phyloP scores from a whole-genome alignment of 2,329 filamentous ascomycete genomes.

The Aaosphaeria pasadenensis region DNA sequence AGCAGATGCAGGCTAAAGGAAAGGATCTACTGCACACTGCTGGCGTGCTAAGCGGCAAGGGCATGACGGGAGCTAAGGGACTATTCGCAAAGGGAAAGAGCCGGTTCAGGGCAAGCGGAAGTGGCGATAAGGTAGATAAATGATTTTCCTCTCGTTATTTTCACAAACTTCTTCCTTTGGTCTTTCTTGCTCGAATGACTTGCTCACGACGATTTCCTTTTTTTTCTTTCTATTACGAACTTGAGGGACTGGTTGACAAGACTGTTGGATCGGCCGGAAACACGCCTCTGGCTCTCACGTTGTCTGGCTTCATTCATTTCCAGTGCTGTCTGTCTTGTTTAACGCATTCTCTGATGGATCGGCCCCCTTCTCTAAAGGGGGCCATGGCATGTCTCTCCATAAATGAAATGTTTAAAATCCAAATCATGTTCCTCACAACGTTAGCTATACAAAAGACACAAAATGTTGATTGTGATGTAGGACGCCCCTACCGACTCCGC shows the following conservation, averaged over 20 bases:
- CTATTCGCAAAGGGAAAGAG: conserved; percentile 87
- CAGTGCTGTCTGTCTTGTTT: too few species aligned
- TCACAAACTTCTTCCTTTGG: conserved; percentile 5
- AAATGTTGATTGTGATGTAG: conserved; percentile 35
- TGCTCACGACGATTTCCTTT: conserved; percentile 5
- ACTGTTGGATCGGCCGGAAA: conserved; percentile 9
- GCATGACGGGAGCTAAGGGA: conserved; percentile 81
- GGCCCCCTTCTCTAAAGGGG: conserved; percentile 2
- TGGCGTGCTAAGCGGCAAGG: conserved; percentile 66
- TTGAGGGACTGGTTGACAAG: neutral
- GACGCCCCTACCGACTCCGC: conserved; percentile 21
- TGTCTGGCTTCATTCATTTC: neutral
- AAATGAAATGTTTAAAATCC: too few species aligned
- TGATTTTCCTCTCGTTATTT: conserved; percentile 48
- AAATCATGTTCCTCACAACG: too few species aligned
- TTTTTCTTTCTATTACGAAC: conserved; percentile 8
- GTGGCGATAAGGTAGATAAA: conserved; percentile 80
- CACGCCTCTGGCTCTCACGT: conserved; percentile 8
- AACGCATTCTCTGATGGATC: too few species aligned
- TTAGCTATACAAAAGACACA: too few species aligned
- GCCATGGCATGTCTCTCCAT: conserved; percentile 5
- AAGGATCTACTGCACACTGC: conserved; percentile 87
- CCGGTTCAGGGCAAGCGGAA: conserved; percentile 67
- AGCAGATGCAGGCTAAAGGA: conserved; percentile 69
- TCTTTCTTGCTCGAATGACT: too few species aligned